Conservation (phyloP, 148 eudicot genomes). For the Rheum nobile region DNA sequence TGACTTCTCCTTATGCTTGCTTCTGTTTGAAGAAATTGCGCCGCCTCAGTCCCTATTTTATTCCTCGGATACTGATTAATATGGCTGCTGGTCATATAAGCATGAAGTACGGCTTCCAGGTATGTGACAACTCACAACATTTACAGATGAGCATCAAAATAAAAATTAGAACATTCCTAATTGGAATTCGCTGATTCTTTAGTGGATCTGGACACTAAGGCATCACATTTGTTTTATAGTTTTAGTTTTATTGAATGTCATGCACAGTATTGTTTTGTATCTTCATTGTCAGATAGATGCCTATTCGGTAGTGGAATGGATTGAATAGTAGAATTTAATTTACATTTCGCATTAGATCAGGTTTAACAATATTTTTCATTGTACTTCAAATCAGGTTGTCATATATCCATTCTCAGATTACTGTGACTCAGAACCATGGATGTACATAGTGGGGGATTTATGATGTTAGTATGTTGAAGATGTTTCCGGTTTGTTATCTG, state of each 20-base stretch:
- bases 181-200: neutral
- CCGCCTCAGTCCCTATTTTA: constrained; percentile 86
- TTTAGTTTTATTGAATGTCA: neutral
- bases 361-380: neutral
- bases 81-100: constrained; percentile 99
- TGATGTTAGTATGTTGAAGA: neutral
- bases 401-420: neutral
- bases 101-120: constrained; percentile 98
- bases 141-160: neutral
- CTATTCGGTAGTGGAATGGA: neutral
- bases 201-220: neutral
- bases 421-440: neutral
- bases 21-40: constrained; percentile 53
- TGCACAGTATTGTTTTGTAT: neutral
- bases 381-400: neutral
- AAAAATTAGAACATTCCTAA: too few relatives aligned
- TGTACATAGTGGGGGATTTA: neutral
- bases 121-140: constrained; percentile 17
- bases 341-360: neutral
- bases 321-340: neutral
- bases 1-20: neutral
- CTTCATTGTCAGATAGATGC: neutral
- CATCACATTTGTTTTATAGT: neutral
- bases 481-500: neutral
- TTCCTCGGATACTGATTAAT: constrained; percentile 89